Evolutionary conservation across 805 yeast genomes (phyloP).

Genomic region (Candida anglica): DNA sequence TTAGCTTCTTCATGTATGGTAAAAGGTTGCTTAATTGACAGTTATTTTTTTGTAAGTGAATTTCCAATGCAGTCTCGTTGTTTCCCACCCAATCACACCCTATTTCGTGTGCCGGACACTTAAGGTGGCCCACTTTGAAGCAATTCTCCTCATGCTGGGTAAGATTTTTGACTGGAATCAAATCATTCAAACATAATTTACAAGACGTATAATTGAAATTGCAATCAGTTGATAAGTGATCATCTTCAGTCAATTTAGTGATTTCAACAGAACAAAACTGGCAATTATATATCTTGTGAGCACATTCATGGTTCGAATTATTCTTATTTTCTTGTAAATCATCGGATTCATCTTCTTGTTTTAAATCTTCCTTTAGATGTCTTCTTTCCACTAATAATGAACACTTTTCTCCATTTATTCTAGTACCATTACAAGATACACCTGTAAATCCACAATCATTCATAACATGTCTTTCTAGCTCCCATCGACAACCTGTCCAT

Average conservation of each 20-base stretch:
- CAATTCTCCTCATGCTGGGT: slow-evolving; percentile 42
- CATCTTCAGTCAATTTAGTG: slow-evolving; percentile 20
- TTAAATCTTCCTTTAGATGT: slow-evolving; percentile 6
- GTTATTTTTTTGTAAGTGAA: slow-evolving; percentile 25
- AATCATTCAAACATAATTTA: slow-evolving; percentile 37
- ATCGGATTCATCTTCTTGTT: slow-evolving; percentile 9
- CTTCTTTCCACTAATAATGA: slow-evolving; percentile 13
- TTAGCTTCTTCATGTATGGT: slow-evolving; percentile 21
- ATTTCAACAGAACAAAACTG: slow-evolving; percentile 28
- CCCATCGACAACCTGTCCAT: slow-evolving; percentile 59
- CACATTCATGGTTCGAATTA: slow-evolving; percentile 21
- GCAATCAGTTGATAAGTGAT: slow-evolving; percentile 39
- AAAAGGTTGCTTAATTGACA: slow-evolving; percentile 28
- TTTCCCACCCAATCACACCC: slow-evolving; percentile 50
- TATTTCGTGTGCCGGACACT: slow-evolving; percentile 44
- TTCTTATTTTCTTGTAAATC: neutral
- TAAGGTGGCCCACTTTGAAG: slow-evolving; percentile 30
- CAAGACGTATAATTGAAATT: slow-evolving; percentile 37
- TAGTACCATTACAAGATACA: slow-evolving; percentile 24
- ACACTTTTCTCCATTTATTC: slow-evolving; percentile 8
- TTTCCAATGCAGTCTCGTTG: slow-evolving; percentile 31
- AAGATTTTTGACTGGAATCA: slow-evolving; percentile 34
- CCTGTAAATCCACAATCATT: slow-evolving; percentile 34
- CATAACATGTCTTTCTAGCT: slow-evolving; percentile 45
- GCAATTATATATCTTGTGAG: slow-evolving; percentile 37